These are phyloP conservation scores for Cetraspora pellucida DNA, from an alignment of 192 early-diverging fungal species.

Conservation along the genomic window DNA sequence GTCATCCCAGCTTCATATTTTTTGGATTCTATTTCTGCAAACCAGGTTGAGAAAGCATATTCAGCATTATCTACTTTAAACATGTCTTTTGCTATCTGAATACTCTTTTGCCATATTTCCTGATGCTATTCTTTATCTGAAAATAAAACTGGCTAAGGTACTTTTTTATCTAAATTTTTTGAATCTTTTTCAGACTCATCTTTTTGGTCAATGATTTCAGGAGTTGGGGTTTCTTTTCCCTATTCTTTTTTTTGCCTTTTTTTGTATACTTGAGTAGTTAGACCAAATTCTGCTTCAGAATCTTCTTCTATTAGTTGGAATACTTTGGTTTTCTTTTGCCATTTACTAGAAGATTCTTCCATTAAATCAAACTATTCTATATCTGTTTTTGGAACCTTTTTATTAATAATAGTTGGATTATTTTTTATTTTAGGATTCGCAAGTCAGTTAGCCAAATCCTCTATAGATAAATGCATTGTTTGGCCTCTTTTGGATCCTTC, in stretches of 20 bases:
- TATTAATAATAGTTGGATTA: background rate
- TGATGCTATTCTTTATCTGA: conserved; percentile 17
- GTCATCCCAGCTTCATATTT: conserved; percentile 11
- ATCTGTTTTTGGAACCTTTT: background rate
- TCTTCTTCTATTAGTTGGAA: too few species aligned
- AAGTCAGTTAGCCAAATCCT: background rate
- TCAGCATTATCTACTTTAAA: conserved; percentile 23
- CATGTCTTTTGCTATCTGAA: conserved; percentile 24
- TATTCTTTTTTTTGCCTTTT: too few species aligned
- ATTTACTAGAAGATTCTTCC: too few species aligned
- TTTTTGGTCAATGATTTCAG: too few species aligned
- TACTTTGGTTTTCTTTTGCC: background rate
- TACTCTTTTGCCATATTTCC: conserved; percentile 24
- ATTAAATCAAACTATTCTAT: background rate
- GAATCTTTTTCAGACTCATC: too few species aligned
- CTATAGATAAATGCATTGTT: too few species aligned
- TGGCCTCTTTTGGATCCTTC: too few species aligned
- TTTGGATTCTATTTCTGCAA: conserved; percentile 6
- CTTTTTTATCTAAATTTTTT: conserved; percentile 25
- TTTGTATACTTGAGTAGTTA: too few species aligned
- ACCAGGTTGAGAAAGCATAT: conserved; percentile 20
- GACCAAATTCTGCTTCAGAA: too few species aligned
- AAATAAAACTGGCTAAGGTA: conserved; percentile 19
- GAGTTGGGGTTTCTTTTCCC: too few species aligned
- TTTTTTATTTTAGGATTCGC: conserved; percentile 1